Conservation (phyloP, 78 protist genomes). For the Neovahlkampfia damariscottae region DNA sequence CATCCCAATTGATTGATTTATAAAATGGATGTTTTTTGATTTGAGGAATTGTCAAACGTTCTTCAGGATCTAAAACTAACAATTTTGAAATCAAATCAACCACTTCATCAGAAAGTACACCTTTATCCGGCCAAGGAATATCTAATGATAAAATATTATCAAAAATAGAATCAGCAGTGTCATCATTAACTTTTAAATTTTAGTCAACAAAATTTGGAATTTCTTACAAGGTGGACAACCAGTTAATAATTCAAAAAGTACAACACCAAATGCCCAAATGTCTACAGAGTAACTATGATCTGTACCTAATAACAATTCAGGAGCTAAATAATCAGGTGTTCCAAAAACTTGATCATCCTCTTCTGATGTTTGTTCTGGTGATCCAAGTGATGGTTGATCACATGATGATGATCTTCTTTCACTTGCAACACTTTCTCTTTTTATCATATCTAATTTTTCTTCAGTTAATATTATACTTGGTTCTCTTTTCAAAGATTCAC, state of each 20-base stretch:
- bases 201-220: too few relatives aligned
- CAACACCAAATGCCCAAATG: slow-evolving; percentile 91
- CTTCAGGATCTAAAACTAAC: slow-evolving; percentile 49
- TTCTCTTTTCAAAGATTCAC: too few relatives aligned
- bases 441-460: too few relatives aligned
- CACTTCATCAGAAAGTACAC: neutral
- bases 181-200: too few relatives aligned
- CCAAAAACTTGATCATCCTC: too few relatives aligned
- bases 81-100: slow-evolving; percentile 52
- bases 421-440: too few relatives aligned
- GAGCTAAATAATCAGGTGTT: slow-evolving; percentile 92
- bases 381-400: too few relatives aligned
- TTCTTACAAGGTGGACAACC: slow-evolving; percentile 88
- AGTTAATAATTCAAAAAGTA: slow-evolving; percentile 57
- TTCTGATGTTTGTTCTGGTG: too few relatives aligned
- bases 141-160: slow-evolving; percentile 16
- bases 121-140: slow-evolving; percentile 6
- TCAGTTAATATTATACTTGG: too few relatives aligned
- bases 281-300: slow-evolving; percentile 76
- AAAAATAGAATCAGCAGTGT: slow-evolving; percentile 57
- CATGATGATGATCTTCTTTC: too few relatives aligned
- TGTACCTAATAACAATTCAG: slow-evolving; percentile 79
- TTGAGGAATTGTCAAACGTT: slow-evolving; percentile 53
- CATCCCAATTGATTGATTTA: neutral
- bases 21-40: slow-evolving; percentile 66